These are phyloP conservation scores for Trametes hirsuta DNA, from an alignment of 1,284 basidiomycete species.

Conservation along the genomic window DNA sequence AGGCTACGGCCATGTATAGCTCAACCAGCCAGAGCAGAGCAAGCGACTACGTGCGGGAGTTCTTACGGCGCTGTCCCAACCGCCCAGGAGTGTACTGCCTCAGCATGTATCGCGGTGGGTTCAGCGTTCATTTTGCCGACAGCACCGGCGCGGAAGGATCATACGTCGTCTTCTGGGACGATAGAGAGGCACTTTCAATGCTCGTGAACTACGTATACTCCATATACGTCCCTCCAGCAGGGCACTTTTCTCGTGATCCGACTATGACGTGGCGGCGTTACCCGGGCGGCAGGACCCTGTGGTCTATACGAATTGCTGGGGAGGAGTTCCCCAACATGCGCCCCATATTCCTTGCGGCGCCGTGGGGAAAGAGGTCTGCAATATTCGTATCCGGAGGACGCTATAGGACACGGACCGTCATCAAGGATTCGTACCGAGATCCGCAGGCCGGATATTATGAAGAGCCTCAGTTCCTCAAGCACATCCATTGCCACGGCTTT, in stretches of 20 bases:
- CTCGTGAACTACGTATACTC: conserved; percentile 4
- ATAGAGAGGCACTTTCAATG: neutral
- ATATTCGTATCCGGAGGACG: neutral
- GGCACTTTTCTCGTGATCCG: neutral
- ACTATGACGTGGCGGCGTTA: neutral
- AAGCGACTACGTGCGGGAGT: neutral
- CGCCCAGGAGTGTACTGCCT: neutral
- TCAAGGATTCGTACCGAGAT: conserved; percentile 9
- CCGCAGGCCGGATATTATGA: neutral
- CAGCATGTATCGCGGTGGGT: neutral
- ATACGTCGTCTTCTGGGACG: neutral
- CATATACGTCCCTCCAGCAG: neutral
- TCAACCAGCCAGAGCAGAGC: neutral
- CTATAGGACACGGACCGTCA: neutral
- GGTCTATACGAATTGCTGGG: neutral
- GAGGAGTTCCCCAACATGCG: neutral
- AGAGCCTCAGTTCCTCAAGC: neutral
- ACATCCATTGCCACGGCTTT: conserved; percentile 5
- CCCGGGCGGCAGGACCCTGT: neutral
- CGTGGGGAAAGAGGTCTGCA: neutral
- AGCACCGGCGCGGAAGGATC: neutral
- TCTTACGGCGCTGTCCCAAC: neutral
- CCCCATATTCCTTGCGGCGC: neutral
- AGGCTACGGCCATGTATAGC: no score
- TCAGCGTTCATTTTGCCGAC: neutral